phyloP scores from a whole-genome alignment of 1,284 basidiomycete genomes.

The Mycena citricolor region DNA sequence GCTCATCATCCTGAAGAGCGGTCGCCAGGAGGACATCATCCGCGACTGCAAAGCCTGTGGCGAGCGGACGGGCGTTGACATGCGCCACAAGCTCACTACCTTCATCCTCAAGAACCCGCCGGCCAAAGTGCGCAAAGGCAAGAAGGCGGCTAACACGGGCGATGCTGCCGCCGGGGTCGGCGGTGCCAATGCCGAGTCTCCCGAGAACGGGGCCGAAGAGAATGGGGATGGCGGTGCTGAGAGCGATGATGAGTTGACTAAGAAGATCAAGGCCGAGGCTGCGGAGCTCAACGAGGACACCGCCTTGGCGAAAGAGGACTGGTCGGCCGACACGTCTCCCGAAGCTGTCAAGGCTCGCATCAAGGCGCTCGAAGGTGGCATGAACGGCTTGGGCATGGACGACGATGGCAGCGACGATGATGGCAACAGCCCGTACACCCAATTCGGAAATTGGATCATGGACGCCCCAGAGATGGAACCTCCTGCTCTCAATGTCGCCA shows the following conservation, averaged over 20 bases:
- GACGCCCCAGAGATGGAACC: constrained; percentile 66
- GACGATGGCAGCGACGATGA: constrained; percentile 89
- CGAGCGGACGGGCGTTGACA: constrained; percentile 88
- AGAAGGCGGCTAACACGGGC: constrained; percentile 55
- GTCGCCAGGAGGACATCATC: constrained; percentile 78
- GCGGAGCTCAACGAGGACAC: constrained; percentile 69
- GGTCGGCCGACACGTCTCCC: constrained; percentile 90
- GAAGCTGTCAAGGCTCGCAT: constrained; percentile 89
- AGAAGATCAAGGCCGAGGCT: constrained; percentile 85
- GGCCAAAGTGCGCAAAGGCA: constrained; percentile 80
- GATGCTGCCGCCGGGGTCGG: constrained; percentile 54
- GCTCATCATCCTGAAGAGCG: constrained; percentile 82
- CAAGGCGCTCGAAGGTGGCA: constrained; percentile 70
- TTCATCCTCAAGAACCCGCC: constrained; percentile 99
- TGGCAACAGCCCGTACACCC: constrained; percentile 81
- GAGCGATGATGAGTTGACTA: constrained; percentile 81
- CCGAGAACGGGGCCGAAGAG: constrained; percentile 38
- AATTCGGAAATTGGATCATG: constrained; percentile 85
- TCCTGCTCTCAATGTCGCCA: constrained; percentile 54
- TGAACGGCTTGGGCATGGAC: constrained; percentile 63
- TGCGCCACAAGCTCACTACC: constrained; percentile 95
- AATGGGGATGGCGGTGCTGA: constrained; percentile 47
- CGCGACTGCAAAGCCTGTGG: constrained; percentile 99
- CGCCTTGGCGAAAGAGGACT: constrained; percentile 69
- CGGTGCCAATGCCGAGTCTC: constrained; percentile 33